Percentiles rank a stretch among this genome's conserved stretches.
Conservation (phyloP, 371 early-diverging fungal species). For the Mycotypha africana region DNA sequence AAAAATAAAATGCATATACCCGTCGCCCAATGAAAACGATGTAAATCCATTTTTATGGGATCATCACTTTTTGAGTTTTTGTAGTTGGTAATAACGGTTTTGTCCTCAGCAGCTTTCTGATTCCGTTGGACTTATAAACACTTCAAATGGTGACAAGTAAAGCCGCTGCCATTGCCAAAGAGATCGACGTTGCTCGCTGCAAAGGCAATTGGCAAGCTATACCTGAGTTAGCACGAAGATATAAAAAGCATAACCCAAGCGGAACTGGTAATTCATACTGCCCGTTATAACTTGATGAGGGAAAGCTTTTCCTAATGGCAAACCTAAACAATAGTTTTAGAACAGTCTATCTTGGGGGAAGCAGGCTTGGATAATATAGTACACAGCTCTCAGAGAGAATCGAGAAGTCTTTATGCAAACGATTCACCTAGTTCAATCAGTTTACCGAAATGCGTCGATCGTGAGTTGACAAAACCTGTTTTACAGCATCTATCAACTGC, state of each 20-base stretch:
- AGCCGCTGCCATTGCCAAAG: constrained; percentile 30
- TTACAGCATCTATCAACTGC: constrained; percentile 17
- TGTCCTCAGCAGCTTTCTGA: too few relatives aligned
- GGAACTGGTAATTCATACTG: constrained; percentile 46
- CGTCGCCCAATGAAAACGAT: too few relatives aligned
- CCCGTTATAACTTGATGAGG: not conserved
- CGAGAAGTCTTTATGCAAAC: not conserved
- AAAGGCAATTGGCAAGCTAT: constrained; percentile 51
- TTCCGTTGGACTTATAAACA: too few relatives aligned
- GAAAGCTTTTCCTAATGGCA: not conserved
- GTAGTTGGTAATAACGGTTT: too few relatives aligned
- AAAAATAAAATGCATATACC: too few relatives aligned
- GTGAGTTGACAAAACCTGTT: constrained; percentile 13
- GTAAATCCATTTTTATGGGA: too few relatives aligned
- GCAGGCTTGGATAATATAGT: not conserved
- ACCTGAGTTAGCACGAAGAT: constrained; percentile 62
- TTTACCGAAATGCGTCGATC: constrained; percentile 14
- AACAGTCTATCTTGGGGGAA: constrained; percentile 11
- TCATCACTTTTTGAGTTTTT: too few relatives aligned
- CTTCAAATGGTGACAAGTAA: constrained; percentile 23
- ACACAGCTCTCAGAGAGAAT: not conserved
- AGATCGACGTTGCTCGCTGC: constrained; percentile 55
- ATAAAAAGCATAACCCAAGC: constrained; percentile 56
- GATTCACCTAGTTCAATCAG: constrained; percentile 21
- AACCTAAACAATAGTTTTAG: constrained; percentile 1